Percentiles rank a stretch among this genome's conserved stretches.
These are phyloP conservation scores for Phytophthora syringae DNA, from an alignment of 352 stramenopile species.

Conservation along the genomic window DNA sequence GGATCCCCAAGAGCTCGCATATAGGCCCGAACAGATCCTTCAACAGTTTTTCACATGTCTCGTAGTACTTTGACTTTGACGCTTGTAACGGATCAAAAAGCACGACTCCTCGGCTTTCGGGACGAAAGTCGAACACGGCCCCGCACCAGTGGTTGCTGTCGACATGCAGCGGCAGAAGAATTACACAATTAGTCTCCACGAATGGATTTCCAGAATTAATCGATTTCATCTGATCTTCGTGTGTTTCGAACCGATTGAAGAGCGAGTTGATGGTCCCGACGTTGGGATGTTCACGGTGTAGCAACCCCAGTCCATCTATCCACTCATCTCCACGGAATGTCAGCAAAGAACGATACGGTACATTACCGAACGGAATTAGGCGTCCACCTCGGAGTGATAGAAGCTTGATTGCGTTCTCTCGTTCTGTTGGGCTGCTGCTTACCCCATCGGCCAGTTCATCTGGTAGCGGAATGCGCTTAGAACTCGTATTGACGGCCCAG, in stretches of 20 bases:
- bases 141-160: conserved; percentile 13
- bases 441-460: not conserved
- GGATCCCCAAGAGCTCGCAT: not conserved
- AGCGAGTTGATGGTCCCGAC: no score
- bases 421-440: no score
- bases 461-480: not conserved
- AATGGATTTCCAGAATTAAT: not conserved
- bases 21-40: not conserved
- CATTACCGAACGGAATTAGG: no score
- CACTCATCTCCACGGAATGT: no score
- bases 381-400: no score
- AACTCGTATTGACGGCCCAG: conserved; percentile 4
- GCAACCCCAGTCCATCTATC: no score
- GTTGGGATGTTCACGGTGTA: no score
- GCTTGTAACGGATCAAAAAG: conserved; percentile 13
- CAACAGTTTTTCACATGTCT: not conserved
- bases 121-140: not conserved
- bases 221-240: not conserved
- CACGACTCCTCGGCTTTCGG: not conserved
- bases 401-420: no score
- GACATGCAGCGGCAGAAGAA: conserved; percentile 1
- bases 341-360: no score
- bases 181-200: not conserved
- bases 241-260: not conserved
- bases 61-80: conserved; percentile 16